Percentiles rank a stretch among this genome's conserved stretches.
These are phyloP conservation scores for Castanea sativa DNA, from an alignment of 306 rosid species.

Conservation along the genomic window DNA sequence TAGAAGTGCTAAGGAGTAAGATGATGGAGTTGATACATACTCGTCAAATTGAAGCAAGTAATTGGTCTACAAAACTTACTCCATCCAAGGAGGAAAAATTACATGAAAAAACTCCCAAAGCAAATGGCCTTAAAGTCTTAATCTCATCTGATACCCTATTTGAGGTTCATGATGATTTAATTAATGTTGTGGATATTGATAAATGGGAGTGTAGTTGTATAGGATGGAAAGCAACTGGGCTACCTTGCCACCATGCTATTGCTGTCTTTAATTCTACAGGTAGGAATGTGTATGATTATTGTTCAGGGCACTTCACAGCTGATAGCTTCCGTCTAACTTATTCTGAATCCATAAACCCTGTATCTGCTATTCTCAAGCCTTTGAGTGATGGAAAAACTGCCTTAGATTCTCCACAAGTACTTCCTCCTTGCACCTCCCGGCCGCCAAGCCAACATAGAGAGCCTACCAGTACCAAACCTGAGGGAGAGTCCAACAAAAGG, in stretches of 20 bases:
- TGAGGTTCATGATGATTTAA: conserved; percentile 52
- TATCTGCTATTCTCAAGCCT: conserved; percentile 10
- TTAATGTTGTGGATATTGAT: conserved; percentile 44
- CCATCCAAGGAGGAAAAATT: conserved; percentile 49
- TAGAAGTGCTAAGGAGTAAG: conserved; percentile 37
- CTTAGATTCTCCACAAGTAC: conserved; percentile 20
- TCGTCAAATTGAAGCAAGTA: conserved; percentile 28
- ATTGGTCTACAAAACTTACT: conserved; percentile 38
- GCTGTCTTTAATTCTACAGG: conserved; percentile 43
- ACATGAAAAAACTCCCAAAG: conserved; percentile 24
- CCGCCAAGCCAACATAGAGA: conserved; percentile 23
- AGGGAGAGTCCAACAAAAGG: conserved; percentile 17
- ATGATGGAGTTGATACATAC: conserved; percentile 30
- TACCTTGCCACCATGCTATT: conserved; percentile 53
- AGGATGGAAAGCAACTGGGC: conserved; percentile 42
- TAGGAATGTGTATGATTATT: conserved; percentile 34
- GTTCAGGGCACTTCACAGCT: conserved; percentile 32
- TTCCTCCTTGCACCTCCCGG: conserved; percentile 45
- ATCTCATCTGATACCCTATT: conserved; percentile 53
- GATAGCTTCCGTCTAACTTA: conserved; percentile 31
- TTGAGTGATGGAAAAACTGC: conserved; percentile 4
- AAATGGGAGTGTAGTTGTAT: conserved; percentile 44
- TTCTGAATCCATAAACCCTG: conserved; percentile 34
- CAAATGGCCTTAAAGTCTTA: conserved; percentile 38
- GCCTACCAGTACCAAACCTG: conserved; percentile 16